phyloP scores from a whole-genome alignment of 768 basidiomycete species.

The Botryobasidium botryosum region DNA sequence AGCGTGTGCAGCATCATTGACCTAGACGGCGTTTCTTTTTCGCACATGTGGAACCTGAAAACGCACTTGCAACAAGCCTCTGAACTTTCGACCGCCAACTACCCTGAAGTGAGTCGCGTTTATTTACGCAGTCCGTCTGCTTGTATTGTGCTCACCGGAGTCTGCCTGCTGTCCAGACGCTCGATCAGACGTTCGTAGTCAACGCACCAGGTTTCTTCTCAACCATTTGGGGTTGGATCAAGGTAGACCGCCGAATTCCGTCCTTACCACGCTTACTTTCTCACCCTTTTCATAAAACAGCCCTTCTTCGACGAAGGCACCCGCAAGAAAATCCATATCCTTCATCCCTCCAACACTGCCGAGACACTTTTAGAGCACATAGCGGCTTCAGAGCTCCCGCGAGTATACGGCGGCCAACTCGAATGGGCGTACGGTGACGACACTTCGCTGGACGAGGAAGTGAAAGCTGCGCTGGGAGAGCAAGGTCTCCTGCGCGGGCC shows the following conservation, averaged over 20 bases:
- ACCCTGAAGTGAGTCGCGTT: conserved; percentile 71
- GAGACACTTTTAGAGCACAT: conserved; percentile 33
- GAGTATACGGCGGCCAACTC: conserved; percentile 55
- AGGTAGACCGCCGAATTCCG: conserved; percentile 33
- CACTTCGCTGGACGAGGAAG: conserved; percentile 42
- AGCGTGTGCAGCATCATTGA: conserved; percentile 46
- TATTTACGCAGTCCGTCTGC: conserved; percentile 31
- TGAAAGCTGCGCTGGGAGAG: background rate
- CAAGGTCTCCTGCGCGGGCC: no score
- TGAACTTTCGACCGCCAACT: conserved; percentile 56
- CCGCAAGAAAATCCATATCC: conserved; percentile 56
- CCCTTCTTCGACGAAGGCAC: conserved; percentile 71
- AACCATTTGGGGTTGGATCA: conserved; percentile 73
- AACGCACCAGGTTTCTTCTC: conserved; percentile 74
- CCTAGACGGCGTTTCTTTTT: conserved; percentile 41
- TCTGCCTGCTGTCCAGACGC: no score
- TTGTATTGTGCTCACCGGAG: background rate
- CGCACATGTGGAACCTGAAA: conserved; percentile 52
- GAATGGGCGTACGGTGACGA: conserved; percentile 54
- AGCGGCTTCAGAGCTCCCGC: conserved; percentile 36
- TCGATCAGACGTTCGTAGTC: conserved; percentile 28
- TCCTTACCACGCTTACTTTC: background rate
- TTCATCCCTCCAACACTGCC: conserved; percentile 21
- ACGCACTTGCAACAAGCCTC: conserved; percentile 61
- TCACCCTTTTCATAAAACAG: conserved; percentile 18